phyloP scores from a whole-genome alignment of 2,329 filamentous ascomycete species.

The Monilinia aucupariae region DNA sequence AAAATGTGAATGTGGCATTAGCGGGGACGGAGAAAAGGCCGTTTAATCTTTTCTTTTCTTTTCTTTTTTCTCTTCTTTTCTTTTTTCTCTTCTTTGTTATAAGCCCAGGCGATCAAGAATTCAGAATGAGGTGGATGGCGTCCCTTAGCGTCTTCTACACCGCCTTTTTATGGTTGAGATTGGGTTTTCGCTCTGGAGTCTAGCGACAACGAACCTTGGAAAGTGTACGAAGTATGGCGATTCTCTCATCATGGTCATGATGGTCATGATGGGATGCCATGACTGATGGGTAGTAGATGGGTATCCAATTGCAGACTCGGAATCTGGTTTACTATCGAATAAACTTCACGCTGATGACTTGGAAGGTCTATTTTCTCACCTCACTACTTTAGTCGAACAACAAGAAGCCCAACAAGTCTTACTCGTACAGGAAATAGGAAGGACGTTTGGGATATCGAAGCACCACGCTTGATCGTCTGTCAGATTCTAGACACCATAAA shows the following conservation, averaged over 20 bases:
- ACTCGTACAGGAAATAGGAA: background rate
- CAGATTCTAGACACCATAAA: slow-evolving; percentile 9
- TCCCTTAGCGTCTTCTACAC: slow-evolving; percentile 28
- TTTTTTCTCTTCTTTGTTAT: no score
- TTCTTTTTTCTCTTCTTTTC: slow-evolving; percentile 12
- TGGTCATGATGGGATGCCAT: slow-evolving; percentile 2
- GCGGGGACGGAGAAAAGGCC: slow-evolving; percentile 8
- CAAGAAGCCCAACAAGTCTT: background rate
- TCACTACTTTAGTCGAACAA: background rate
- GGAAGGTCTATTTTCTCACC: background rate
- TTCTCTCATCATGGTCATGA: background rate
- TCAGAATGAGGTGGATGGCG: slow-evolving; percentile 16
- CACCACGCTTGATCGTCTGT: slow-evolving; percentile 9
- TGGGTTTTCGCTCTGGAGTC: slow-evolving; percentile 1
- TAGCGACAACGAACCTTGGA: slow-evolving; percentile 12
- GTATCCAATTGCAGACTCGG: background rate
- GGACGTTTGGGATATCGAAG: slow-evolving; percentile 10
- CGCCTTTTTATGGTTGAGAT: slow-evolving; percentile 22
- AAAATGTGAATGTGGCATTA: background rate
- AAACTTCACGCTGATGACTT: background rate
- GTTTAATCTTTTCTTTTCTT: slow-evolving; percentile 18
- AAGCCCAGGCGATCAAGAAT: background rate
- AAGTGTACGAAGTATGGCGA: background rate
- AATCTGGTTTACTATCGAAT: background rate
- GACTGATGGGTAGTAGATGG: background rate